Conservation (phyloP, 2,329 filamentous ascomycete genomes). For the Pezicula neosporulosa region DNA sequence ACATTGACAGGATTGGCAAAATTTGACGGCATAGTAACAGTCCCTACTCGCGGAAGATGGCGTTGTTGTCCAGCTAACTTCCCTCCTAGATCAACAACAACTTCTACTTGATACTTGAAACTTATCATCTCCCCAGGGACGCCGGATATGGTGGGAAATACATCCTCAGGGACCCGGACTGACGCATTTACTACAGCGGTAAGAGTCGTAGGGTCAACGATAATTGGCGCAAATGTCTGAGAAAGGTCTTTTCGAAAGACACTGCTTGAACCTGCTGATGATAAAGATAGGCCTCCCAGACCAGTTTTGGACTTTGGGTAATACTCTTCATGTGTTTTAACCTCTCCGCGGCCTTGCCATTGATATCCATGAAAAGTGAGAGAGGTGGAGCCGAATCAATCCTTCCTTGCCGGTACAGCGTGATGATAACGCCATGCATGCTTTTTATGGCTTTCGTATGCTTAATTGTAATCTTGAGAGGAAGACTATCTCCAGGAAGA, state of each 20-base stretch:
- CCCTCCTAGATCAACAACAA: slow-evolving; percentile 87
- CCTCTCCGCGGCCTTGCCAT: slow-evolving; percentile 63
- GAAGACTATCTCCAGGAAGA: slow-evolving; percentile 78
- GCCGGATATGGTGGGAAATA: slow-evolving; percentile 85
- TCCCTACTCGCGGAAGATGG: slow-evolving; percentile 26
- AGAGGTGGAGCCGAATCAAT: slow-evolving; percentile 71
- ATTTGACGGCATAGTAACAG: slow-evolving; percentile 19
- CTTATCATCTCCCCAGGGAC: slow-evolving; percentile 93
- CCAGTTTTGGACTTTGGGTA: slow-evolving; percentile 86
- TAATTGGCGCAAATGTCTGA: slow-evolving; percentile 83
- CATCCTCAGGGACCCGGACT: slow-evolving; percentile 83
- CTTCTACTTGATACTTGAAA: slow-evolving; percentile 91
- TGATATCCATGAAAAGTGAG: slow-evolving; percentile 43
- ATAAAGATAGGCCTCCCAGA: slow-evolving; percentile 80
- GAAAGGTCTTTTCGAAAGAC: slow-evolving; percentile 94
- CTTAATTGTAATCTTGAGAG: slow-evolving; percentile 76
- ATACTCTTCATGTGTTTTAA: slow-evolving; percentile 69
- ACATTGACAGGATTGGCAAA: slow-evolving; percentile 14
- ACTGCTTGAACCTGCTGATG: slow-evolving; percentile 81
- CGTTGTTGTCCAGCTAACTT: slow-evolving; percentile 68
- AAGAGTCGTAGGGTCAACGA: slow-evolving; percentile 78
- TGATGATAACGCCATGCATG: slow-evolving; percentile 88
- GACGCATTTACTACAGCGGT: slow-evolving; percentile 78
- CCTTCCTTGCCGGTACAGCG: slow-evolving; percentile 83
- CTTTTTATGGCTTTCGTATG: slow-evolving; percentile 90